Percentiles rank a stretch among this genome's conserved stretches.
Conservation (phyloP, 2,329 filamentous ascomycete species). For the Aspergillus costaricaensis region DNA sequence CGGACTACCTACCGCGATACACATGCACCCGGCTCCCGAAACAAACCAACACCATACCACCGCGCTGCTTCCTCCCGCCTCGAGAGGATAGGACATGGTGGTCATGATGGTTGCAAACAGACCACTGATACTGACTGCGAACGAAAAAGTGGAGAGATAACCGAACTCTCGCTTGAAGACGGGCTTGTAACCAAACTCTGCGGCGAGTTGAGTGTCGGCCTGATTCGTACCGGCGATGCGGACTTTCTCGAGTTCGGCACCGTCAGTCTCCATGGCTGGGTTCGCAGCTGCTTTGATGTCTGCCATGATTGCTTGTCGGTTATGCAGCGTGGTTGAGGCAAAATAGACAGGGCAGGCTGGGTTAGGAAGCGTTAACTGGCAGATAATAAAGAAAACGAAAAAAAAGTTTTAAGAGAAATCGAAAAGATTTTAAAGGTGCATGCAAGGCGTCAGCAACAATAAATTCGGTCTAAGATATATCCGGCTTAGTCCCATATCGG, state of each 20-base stretch:
- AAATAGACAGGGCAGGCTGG: not conserved
- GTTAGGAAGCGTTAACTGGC: not conserved
- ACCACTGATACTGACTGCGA: constrained; percentile 7
- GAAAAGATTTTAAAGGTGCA: not conserved
- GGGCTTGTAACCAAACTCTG: constrained; percentile 5
- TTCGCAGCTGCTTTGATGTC: not conserved
- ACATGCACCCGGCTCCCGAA: constrained; percentile 6
- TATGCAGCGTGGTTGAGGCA: not conserved
- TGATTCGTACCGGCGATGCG: not conserved
- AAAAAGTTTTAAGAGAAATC: not conserved
- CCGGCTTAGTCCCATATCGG: not conserved
- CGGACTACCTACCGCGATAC: not conserved
- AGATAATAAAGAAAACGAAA: no score
- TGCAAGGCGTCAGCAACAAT: not conserved
- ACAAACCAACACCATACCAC: constrained; percentile 7
- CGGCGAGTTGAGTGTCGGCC: constrained; percentile 2
- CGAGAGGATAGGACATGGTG: constrained; percentile 5
- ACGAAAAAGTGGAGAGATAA: constrained; percentile 4
- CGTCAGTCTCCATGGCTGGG: not conserved
- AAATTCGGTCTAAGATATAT: constrained; percentile 1
- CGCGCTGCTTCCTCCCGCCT: constrained; percentile 7
- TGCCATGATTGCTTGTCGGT: not conserved
- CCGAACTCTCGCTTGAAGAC: constrained; percentile 9
- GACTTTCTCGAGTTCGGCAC: not conserved
- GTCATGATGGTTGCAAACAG: constrained; percentile 6